These are phyloP conservation scores for Mollisiaceae sp. DNA, from an alignment of 2,329 filamentous ascomycete species.

Conservation along the genomic window DNA sequence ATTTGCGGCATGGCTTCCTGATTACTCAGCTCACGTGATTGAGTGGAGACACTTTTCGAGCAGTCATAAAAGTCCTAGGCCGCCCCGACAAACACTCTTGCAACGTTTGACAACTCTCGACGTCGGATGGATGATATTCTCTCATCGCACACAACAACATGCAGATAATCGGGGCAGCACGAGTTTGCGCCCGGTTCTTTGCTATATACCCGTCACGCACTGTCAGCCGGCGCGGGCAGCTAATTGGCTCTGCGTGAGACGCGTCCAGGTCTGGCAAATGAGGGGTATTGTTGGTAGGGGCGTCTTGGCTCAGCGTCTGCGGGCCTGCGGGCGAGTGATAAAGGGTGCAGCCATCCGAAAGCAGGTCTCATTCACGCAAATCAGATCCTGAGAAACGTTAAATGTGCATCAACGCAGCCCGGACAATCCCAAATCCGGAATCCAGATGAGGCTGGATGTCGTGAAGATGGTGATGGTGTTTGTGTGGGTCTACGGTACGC, in stretches of 20 bases:
- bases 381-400: not conserved
- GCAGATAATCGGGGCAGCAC: not conserved
- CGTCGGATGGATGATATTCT: not conserved
- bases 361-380: not conserved
- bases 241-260: not conserved
- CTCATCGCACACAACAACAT: not conserved
- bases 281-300: conserved; percentile 1
- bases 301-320: conserved; percentile 1
- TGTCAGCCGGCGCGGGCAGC: not conserved
- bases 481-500: no score
- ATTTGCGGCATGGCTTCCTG: not conserved
- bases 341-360: not conserved
- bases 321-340: not conserved
- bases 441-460: not conserved
- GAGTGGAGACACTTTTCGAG: not conserved
- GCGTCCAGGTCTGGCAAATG: not conserved
- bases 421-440: not conserved
- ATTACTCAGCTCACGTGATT: conserved; percentile 9
- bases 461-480: not conserved
- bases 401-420: not conserved
- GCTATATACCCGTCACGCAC: conserved; percentile 14
- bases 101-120: not conserved
- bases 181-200: not conserved
- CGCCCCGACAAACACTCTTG: not conserved
- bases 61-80: not conserved